These are phyloP conservation scores for Ciborinia camelliae DNA, from an alignment of 2,329 filamentous ascomycete genomes.

Conservation along the genomic window DNA sequence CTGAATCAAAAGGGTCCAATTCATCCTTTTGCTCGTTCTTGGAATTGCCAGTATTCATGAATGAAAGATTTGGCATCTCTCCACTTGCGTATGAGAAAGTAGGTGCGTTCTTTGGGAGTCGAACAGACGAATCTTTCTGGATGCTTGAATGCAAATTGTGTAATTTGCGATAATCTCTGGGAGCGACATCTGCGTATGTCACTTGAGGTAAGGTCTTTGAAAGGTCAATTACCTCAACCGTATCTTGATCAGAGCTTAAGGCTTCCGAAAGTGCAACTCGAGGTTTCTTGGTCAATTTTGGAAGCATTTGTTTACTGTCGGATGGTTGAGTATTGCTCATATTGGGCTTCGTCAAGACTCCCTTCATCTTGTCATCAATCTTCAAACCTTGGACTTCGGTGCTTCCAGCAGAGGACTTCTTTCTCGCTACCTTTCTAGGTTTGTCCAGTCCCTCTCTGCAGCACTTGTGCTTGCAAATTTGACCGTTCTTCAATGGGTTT, in stretches of 20 bases:
- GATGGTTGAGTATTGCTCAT: not conserved
- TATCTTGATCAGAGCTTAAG: not conserved
- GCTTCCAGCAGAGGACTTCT: conserved; percentile 16
- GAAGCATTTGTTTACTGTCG: not conserved
- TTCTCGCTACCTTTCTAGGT: conserved; percentile 39
- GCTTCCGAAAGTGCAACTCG: not conserved
- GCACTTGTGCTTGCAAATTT: conserved; percentile 65
- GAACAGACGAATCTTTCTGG: conserved; percentile 28
- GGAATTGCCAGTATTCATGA: conserved; percentile 17
- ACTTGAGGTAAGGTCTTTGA: conserved; percentile 21
- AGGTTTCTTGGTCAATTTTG: not conserved
- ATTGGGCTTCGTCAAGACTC: not conserved
- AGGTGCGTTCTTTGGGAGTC: conserved; percentile 32
- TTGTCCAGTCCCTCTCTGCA: conserved; percentile 70
- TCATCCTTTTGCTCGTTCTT: conserved; percentile 11
- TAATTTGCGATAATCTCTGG: conserved; percentile 34
- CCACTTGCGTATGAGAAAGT: conserved; percentile 31
- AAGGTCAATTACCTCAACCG: conserved; percentile 36
- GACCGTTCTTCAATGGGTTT: conserved; percentile 40
- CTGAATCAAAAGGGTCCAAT: conserved; percentile 21
- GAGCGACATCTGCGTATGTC: conserved; percentile 27
- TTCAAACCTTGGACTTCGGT: not conserved
- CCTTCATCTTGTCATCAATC: not conserved
- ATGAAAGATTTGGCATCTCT: conserved; percentile 27
- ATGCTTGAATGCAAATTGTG: conserved; percentile 35